Evolutionary conservation across 441 rosid genomes (phyloP).

Genomic region (Populus tomentosa): DNA sequence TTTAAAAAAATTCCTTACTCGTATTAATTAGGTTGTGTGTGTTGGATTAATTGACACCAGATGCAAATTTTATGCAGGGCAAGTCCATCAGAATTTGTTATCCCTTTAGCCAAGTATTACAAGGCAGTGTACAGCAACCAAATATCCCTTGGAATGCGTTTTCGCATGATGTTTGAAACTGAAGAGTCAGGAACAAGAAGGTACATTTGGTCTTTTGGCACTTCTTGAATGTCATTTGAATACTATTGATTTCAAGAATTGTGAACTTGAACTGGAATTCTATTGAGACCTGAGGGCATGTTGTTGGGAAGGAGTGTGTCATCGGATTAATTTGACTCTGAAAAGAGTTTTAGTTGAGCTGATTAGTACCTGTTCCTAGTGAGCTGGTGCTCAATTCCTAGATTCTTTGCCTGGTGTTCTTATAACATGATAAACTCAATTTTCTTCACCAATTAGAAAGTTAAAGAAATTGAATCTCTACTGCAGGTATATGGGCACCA

Average conservation of each 20-base stretch:
- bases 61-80: constrained; percentile 42
- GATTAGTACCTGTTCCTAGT: neutral
- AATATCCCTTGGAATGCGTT: constrained; percentile 87
- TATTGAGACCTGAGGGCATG: neutral
- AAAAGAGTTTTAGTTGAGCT: neutral
- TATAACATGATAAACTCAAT: neutral
- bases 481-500: constrained; percentile 91
- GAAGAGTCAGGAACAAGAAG: constrained; percentile 57
- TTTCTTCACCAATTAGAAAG: neutral
- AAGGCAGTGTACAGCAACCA: constrained; percentile 74
- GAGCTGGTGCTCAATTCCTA: neutral
- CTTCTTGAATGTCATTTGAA: neutral
- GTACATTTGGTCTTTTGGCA: constrained; percentile 23
- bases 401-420: neutral
- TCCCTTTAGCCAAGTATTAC: constrained; percentile 90
- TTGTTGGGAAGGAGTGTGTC: neutral
- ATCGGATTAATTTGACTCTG: neutral
- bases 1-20: neutral
- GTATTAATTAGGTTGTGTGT: neutral
- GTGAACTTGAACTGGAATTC: neutral
- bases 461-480: constrained; percentile 10
- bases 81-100: constrained; percentile 90
- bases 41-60: constrained; percentile 7
- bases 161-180: constrained; percentile 59
- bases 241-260: neutral